Evolutionary conservation across 352 stramenopile species (phyloP), one percentile per base, ranked within the genome.

Genomic region (Globisporangium uncinulatum): DNA sequence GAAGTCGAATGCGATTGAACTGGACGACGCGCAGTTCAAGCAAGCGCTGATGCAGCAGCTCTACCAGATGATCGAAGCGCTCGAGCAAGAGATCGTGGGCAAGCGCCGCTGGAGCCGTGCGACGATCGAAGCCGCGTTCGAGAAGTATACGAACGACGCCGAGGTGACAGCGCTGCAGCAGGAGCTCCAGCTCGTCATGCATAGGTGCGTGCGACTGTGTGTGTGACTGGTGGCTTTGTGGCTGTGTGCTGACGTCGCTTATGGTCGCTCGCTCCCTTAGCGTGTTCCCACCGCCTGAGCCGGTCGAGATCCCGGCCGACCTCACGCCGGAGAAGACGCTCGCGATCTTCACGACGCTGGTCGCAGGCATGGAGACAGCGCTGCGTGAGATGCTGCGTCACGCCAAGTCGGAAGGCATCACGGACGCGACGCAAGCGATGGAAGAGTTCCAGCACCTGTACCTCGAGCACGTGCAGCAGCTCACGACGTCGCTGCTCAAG

Each of bases 311-410:
- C 20, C 84, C 84, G 4, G 79, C 78, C 8, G 62, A 86, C 45
- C 54, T 94, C 31, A 94, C 82, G 13, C 55, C 71, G 6, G 80
- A 94, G 47, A 86, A 78, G 62, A 83, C 69, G 34, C 48, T 94
- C 45, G 75, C 65, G 50, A 88, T 94, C 57, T 61, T 94, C 48
- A 59, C 70, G 20, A 55, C 74, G 53, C 74, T 94, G 47, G 75
- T 89, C 42, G 74, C 76, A 53, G 77, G 70, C 36, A 92, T 92
- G 79, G 81, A 89, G 62, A 72, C 73, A 50, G 84, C 84, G n/a
- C 88, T 92, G 79, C 57, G 61, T 24, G 82, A 90, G 44, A 89
- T 87, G 74, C 73, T 94, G 54, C 56, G 61, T 6, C 79, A 94
- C 48, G 84, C 84, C 19, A 69, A 73, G 43, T 60, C 66, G 37